Evolutionary conservation across 768 basidiomycete species (phyloP), one percentile per base, ranked within the genome.

Genomic region (Russula brevipes): DNA sequence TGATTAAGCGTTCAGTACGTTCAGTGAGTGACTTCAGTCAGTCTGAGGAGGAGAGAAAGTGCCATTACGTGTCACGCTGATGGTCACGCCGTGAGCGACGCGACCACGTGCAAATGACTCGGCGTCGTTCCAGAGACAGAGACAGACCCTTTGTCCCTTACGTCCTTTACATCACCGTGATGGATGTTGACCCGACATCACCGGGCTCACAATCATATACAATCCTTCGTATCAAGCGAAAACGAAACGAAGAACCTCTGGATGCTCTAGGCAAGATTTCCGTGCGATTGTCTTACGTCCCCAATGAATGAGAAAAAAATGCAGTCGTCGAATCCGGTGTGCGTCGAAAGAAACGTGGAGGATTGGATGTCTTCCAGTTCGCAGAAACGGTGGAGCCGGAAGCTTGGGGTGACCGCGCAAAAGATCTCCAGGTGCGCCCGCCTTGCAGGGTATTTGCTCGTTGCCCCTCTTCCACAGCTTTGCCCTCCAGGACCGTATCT

Each of bases 171-270:
- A 4, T 19, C 38, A 54, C 8, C 54, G 54, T 42, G 8, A 64
- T 66, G 66, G 54, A 66, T 50, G 45, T 65, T 38, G 64, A 66
- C 41, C 57, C 66, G n/a, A 36, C 57, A 11, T 64, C 57, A 0
- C 56, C 59, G 24, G 19, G 49, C 19, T 68, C 71, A 53, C 79
- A 79, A 57, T 72, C 82, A 7, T 87, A 83, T 69, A 88, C 90
- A 0, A 86, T 92, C 68, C 73, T 92, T 38, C 83, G 91, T 38
- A 90, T 92, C 73, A 92, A 92, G 72, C 81, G 90, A 39, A 91
- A 91, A 70, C 80, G 91, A 30, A 87, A 82, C 41, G 90, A 92
- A 67, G 90, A 91, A 70, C 88, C 90, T 41, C 76, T 91, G 52
- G 90, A 92, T 75, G 90, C 87, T 41, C 78, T 92, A 66, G 87